Conservation (phyloP, 2,329 filamentous ascomycete species). For the Onygena corvina region DNA sequence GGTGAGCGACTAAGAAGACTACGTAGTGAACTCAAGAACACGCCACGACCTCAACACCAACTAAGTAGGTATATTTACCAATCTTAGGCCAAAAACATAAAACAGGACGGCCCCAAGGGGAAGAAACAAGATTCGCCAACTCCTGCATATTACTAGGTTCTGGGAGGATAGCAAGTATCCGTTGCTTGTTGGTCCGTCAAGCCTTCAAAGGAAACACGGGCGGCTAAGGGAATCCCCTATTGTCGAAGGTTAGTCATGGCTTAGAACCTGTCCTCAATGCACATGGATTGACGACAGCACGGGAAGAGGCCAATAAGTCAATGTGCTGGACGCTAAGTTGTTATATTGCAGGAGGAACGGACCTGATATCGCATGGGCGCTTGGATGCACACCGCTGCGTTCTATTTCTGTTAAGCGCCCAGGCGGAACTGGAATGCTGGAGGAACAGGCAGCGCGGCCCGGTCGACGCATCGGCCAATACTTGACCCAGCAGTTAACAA, state of each 20-base stretch:
- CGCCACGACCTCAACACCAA: no score
- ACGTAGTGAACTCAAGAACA: no score
- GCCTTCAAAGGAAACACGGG: constrained; percentile 3
- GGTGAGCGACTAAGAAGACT: no score
- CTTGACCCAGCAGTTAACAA: neutral
- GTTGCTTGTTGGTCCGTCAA: neutral
- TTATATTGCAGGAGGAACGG: neutral
- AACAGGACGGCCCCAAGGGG: no score
- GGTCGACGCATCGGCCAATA: neutral
- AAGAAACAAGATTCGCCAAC: neutral
- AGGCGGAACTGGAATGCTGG: constrained; percentile 2
- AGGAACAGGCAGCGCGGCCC: neutral
- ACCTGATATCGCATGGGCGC: neutral
- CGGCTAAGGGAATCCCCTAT: neutral
- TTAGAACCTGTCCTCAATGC: neutral
- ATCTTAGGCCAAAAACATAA: no score
- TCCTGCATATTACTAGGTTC: neutral
- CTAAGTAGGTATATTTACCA: no score
- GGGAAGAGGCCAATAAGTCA: neutral
- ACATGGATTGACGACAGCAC: neutral
- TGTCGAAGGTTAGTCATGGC: neutral
- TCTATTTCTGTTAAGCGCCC: constrained; percentile 5
- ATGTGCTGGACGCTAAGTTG: neutral
- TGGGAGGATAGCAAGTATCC: neutral
- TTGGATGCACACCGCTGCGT: neutral